These are phyloP conservation scores for Pisolithus thermaeus DNA, from an alignment of 1,284 basidiomycete genomes.

Conservation along the genomic window DNA sequence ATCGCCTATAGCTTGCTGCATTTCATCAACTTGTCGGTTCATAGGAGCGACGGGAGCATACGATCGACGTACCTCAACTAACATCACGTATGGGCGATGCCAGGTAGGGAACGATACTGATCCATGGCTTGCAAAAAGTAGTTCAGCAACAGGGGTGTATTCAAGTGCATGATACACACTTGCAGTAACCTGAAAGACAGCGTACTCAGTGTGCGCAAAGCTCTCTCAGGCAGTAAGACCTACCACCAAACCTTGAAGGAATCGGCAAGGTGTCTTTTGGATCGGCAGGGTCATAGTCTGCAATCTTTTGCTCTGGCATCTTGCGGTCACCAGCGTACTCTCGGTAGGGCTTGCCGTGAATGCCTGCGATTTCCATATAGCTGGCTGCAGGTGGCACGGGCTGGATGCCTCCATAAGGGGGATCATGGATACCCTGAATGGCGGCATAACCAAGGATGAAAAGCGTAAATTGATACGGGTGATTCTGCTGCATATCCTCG, in stretches of 20 bases:
- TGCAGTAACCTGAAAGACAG: conserved; percentile 18
- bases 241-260: conserved; percentile 22
- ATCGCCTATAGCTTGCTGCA: conserved; percentile 21
- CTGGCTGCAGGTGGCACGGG: no score
- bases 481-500: no score
- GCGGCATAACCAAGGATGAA: no score
- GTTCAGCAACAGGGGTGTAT: no score
- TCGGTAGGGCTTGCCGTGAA: conserved; percentile 19
- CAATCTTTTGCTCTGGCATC: conserved; percentile 5
- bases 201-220: no score
- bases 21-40: neutral
- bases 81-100: conserved; percentile 25
- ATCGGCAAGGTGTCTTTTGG: conserved; percentile 18
- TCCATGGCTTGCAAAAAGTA: conserved; percentile 8
- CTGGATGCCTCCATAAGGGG: neutral
- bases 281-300: conserved; percentile 15
- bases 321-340: conserved; percentile 19
- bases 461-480: no score
- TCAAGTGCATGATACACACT: conserved; percentile 9
- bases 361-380: conserved; percentile 18
- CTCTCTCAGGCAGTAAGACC: neutral
- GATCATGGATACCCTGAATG: conserved; percentile 47
- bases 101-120: conserved; percentile 20
- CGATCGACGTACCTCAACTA: conserved; percentile 17
- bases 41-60: neutral